Percentiles rank a stretch among this genome's conserved stretches.
Evolutionary conservation across 768 basidiomycete species (phyloP).

Genomic region (Podaxis sp.): DNA sequence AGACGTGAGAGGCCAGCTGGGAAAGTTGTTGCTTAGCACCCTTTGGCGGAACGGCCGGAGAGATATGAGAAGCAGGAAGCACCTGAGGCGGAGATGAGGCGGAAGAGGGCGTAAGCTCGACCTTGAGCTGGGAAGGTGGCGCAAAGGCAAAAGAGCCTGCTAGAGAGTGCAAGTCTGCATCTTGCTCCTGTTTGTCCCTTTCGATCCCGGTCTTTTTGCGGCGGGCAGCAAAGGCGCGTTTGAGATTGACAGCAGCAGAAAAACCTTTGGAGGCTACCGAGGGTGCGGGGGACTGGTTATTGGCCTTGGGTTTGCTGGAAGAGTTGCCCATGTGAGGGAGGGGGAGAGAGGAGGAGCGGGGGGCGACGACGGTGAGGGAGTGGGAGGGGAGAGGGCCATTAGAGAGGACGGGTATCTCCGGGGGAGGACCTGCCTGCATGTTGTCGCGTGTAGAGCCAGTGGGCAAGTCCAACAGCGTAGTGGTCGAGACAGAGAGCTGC

Average conservation of each 20-base stretch:
- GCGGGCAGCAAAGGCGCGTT: slow-evolving; percentile 55
- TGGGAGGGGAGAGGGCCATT: slow-evolving; percentile 15
- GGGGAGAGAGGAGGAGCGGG: slow-evolving; percentile 20
- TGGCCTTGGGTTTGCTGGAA: slow-evolving; percentile 14
- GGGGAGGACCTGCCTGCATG: slow-evolving; percentile 11
- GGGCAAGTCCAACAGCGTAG: not conserved
- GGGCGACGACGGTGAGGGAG: slow-evolving; percentile 17
- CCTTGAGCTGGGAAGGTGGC: slow-evolving; percentile 16
- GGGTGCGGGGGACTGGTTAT: not conserved
- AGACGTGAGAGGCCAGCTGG: slow-evolving; percentile 30
- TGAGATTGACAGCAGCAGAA: slow-evolving; percentile 45
- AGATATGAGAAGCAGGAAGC: slow-evolving; percentile 6
- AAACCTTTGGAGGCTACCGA: slow-evolving; percentile 28
- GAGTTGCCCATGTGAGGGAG: slow-evolving; percentile 23
- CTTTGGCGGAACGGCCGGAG: slow-evolving; percentile 12
- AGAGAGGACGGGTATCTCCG: slow-evolving; percentile 7
- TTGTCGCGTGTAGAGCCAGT: slow-evolving; percentile 9
- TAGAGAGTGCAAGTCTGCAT: not conserved
- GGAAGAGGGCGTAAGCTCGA: slow-evolving; percentile 20
- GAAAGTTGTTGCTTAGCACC: slow-evolving; percentile 32
- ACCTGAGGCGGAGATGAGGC: slow-evolving; percentile 19
- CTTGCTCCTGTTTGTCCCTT: slow-evolving; percentile 3
- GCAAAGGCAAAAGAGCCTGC: slow-evolving; percentile 4
- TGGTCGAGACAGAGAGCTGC: not conserved
- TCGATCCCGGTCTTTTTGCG: slow-evolving; percentile 57